Evolutionary conservation across 176 grass and related monocot genomes (phyloP).

Genomic region (Musa schizocarpa): DNA sequence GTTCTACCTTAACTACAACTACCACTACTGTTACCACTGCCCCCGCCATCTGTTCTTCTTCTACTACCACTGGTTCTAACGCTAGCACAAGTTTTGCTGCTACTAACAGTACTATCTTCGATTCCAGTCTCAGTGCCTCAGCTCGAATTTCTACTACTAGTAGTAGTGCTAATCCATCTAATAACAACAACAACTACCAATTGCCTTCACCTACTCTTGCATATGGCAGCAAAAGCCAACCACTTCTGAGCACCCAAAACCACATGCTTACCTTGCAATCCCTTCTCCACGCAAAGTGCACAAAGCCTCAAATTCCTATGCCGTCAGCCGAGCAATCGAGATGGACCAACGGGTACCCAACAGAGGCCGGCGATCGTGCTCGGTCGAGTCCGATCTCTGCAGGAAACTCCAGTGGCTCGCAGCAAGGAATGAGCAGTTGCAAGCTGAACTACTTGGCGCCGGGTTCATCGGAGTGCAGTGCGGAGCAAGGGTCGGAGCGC

Average conservation of each 20-base stretch:
- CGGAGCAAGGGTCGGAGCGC: background rate
- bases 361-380: no score
- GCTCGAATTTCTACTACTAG: background rate
- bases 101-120: background rate
- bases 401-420: background rate
- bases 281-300: background rate
- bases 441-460: background rate
- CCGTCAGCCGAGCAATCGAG: background rate
- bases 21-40: conserved; percentile 9
- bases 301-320: no score
- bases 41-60: conserved; percentile 5
- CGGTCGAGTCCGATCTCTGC: background rate
- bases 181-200: no score
- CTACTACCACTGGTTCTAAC: background rate
- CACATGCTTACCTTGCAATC: background rate
- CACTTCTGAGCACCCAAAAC: background rate
- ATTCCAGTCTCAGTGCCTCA: background rate
- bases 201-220: no score
- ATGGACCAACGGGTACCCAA: background rate
- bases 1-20: background rate
- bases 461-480: background rate
- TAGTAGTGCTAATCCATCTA: no score
- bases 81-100: background rate
- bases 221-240: no score
- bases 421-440: background rate